Base-by-base conservation (phyloP, 2,329 filamentous ascomycete genomes). In the Botrytis sinoallii region DNA sequence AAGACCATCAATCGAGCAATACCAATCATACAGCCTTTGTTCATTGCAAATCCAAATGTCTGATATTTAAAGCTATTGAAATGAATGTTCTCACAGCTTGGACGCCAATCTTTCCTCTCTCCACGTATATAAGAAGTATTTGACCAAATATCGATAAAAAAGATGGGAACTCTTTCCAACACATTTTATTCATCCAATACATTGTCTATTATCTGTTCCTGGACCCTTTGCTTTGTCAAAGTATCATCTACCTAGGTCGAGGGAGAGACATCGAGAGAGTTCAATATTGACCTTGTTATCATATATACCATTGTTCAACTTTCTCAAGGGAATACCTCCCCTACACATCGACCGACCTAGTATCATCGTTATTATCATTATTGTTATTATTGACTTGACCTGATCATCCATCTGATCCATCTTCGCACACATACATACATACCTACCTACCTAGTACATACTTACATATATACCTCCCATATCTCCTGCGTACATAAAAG, bases 61-160 rank as follows among this genome's bases (percentile, higher is more conserved):
- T 67, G 32, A 67, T 67, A 40, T 55, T 55, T 40, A 40, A 40
- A 40, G 22, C 22, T 52, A 68, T 68, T 57, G 46, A 68, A 68
- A 68, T 52, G 44, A 40, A 55, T 25, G 16, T 55, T 57, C 65
- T 42, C 35, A 32, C 65, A 68, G 65, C 65, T 68, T 55, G 48
- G 65, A 57, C 65, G 40, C 35, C 14, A 40, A 67, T 40, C 35
- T 9, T 29, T n/a, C 12, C 12, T 38, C 10, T 55, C 35, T 52
- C 32, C 32, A 32, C 32, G 32, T 55, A 55, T 55, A 67, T 52
- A 46, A 52, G 46, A 52, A n/a, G 10, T 18, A 40, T 42, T 40
- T 4, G 29, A 20, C 57, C 57, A 12, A 22, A 59, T 29, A 35
- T 59, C 14, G 29, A 32, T 35, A 4, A 10, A 59, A 20, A 59